phyloP scores from a whole-genome alignment of 1,284 basidiomycete species.

The Porogramme epimiltina region DNA sequence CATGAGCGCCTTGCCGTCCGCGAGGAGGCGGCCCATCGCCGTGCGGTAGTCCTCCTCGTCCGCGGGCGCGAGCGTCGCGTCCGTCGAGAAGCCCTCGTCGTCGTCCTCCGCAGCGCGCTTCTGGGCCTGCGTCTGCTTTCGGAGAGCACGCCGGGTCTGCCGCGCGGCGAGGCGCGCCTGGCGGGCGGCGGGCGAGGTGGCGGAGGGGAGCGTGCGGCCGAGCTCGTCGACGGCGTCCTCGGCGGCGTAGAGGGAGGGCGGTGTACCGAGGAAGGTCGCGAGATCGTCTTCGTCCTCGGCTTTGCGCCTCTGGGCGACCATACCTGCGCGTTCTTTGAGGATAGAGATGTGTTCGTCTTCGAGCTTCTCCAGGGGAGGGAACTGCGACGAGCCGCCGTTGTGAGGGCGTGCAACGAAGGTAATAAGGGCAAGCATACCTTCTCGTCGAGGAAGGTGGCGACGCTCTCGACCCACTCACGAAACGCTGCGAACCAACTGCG shows the following conservation, averaged over 20 bases:
- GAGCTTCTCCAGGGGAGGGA: conserved; percentile 81
- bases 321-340: conserved; percentile 72
- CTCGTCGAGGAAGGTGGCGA: conserved; percentile 89
- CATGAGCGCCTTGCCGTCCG: conserved; percentile 59
- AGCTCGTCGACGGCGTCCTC: conserved; percentile 65
- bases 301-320: conserved; percentile 66
- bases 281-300: conserved; percentile 86
- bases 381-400: conserved; percentile 45
- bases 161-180: conserved; percentile 60
- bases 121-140: conserved; percentile 32
- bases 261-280: conserved; percentile 67
- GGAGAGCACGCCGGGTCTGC: conserved; percentile 45
- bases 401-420: not conserved
- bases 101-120: conserved; percentile 23
- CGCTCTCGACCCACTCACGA: conserved; percentile 83
- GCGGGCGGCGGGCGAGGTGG: conserved; percentile 47
- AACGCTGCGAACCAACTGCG: conserved; percentile 87
- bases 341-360: conserved; percentile 81
- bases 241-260: conserved; percentile 37
- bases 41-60: conserved; percentile 72
- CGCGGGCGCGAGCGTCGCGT: conserved; percentile 67
- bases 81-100: conserved; percentile 85
- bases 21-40: conserved; percentile 61
- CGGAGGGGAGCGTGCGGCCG: conserved; percentile 52
- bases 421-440: conserved; percentile 57